Percentiles rank a stretch among this genome's conserved stretches.
These are phyloP conservation scores for Neurospora cerealis DNA, from an alignment of 495 filamentous ascomycete genomes.

Conservation along the genomic window DNA sequence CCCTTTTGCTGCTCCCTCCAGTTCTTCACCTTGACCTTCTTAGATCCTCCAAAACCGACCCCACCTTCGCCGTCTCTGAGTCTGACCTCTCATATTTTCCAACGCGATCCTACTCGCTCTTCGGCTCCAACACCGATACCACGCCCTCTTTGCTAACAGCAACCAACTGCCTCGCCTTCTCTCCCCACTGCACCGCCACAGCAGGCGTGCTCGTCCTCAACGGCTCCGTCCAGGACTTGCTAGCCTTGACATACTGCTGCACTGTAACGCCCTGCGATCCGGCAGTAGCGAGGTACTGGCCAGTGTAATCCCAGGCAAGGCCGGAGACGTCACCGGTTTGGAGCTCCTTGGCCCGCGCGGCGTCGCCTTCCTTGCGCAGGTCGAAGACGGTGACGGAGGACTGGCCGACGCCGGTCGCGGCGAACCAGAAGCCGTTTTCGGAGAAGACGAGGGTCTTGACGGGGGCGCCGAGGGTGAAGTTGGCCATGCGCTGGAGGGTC, in stretches of 20 bases:
- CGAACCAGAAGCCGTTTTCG: slow-evolving; percentile 96
- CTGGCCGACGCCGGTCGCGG: slow-evolving; percentile 60
- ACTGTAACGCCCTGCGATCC: slow-evolving; percentile 76
- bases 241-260: slow-evolving; percentile 72
- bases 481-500: slow-evolving; percentile 57
- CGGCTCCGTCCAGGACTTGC: slow-evolving; percentile 84
- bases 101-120: slow-evolving; percentile 7
- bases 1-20: not conserved
- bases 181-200: slow-evolving; percentile 67
- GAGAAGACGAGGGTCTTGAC: slow-evolving; percentile 76
- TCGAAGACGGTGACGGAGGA: slow-evolving; percentile 80
- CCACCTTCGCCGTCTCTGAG: not conserved
- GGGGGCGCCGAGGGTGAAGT: slow-evolving; percentile 55
- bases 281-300: slow-evolving; percentile 78
- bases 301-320: slow-evolving; percentile 87
- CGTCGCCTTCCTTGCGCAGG: slow-evolving; percentile 73
- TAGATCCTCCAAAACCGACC: not conserved
- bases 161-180: slow-evolving; percentile 61
- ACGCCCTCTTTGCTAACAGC: slow-evolving; percentile 64
- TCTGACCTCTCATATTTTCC: not conserved
- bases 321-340: slow-evolving; percentile 69
- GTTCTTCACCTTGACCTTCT: not conserved
- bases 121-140: slow-evolving; percentile 50
- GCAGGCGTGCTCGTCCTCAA: slow-evolving; percentile 64
- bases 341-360: slow-evolving; percentile 63